Evolutionary conservation across 75 land plant genomes (phyloP), one percentile per base, ranked within the genome.

Genomic region (Chamaecyparis obtusa): DNA sequence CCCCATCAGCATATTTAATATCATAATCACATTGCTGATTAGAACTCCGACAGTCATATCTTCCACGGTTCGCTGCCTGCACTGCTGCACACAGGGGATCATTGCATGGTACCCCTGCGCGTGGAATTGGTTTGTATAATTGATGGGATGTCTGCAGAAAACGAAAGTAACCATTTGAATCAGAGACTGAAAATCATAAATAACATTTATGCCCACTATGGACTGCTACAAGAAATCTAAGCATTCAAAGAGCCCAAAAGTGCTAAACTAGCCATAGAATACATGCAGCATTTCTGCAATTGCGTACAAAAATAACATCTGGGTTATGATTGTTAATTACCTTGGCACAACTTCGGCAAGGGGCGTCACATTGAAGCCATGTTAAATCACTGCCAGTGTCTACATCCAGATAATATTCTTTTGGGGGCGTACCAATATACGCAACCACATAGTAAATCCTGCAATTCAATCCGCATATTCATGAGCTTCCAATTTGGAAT

Each of bases 301-400:
- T 49, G 51, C 11, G 51, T 9, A 0, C 51, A 49, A 9, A 49
- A 49, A 49, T 10, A 49, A 49, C 51, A 49, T 5, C 11, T 19
- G 39, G 19, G 43, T 39, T 16, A 7, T 16, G 80, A 37, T 36
- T 33, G 80, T 19, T 4, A 19, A 16, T 57, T 19, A 57, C 64
- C 24, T 57, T 19, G 19, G 24, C 64, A 57, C 99, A 97, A 37
- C 84, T 79, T 32, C 87, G 87, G 87, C 99, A 97, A 21, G 97
- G 97, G 21, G 97, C 97, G 89, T 97, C 94, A 89, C 99, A 97
- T 72, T 97, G 99, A 83, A 97, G 87, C 99, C 99, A 97, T 2
- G 99, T 95, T 17, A 97, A 95, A 46, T 97, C 99, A 84, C 99
- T 97, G 6, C 97, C 99, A 35, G 96, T 96, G 87, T 97, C 99